phyloP scores from a whole-genome alignment of 257 asterid species.

The Petunia secreta region DNA sequence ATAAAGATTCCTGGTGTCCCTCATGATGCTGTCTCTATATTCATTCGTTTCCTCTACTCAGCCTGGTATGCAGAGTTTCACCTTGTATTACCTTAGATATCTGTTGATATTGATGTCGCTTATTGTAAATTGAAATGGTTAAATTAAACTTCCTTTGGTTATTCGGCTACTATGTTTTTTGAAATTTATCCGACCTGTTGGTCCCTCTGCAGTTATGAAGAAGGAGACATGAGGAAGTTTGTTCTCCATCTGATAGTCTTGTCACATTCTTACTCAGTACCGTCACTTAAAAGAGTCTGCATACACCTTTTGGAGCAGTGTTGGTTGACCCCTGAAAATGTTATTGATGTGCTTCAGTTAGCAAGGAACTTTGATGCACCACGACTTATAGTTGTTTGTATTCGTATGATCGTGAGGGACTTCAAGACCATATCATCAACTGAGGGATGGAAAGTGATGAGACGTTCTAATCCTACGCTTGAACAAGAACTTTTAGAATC shows the following conservation, averaged over 20 bases:
- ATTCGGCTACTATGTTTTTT: not conserved
- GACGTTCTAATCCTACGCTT: conserved; percentile 64
- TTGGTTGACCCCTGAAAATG: conserved; percentile 69
- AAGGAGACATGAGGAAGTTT: conserved; percentile 66
- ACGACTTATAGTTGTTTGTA: conserved; percentile 59
- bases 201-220: conserved; percentile 66
- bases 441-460: conserved; percentile 95
- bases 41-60: conserved; percentile 82
- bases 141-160: no score
- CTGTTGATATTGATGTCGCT: no score
- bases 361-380: conserved; percentile 77
- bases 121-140: no score
- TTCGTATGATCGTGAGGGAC: conserved; percentile 59
- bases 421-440: conserved; percentile 68
- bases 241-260: conserved; percentile 78
- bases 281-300: conserved; percentile 68
- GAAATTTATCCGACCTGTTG: not conserved
- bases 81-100: no score
- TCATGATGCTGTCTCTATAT: conserved; percentile 52
- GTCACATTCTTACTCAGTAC: conserved; percentile 69
- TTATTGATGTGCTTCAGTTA: conserved; percentile 75
- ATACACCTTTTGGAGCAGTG: conserved; percentile 53
- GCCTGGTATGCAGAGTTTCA: conserved; percentile 58
- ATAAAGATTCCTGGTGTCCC: conserved; percentile 68
- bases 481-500: conserved; percentile 82